Conservation (phyloP, 2,329 filamentous ascomycete genomes). For the Diplodia mutila region DNA sequence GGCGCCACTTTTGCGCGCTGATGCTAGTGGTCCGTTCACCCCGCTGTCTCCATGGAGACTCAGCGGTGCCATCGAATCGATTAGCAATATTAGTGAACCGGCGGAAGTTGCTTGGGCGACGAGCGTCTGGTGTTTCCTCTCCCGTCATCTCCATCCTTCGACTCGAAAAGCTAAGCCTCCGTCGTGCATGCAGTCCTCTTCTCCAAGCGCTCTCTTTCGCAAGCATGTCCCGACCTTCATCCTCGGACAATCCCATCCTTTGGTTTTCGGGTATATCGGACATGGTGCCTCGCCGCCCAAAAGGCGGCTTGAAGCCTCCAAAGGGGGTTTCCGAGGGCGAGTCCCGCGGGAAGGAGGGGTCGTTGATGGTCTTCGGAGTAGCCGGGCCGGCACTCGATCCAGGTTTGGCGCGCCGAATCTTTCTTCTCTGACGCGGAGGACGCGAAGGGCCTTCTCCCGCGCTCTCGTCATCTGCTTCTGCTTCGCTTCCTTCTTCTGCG, state of each 20-base stretch:
- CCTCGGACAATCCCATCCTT: slow-evolving; percentile 54
- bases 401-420: slow-evolving; percentile 62
- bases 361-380: slow-evolving; percentile 62
- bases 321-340: slow-evolving; percentile 39
- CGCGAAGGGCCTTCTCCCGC: slow-evolving; percentile 66
- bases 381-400: slow-evolving; percentile 67
- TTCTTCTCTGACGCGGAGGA: slow-evolving; percentile 61
- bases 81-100: slow-evolving; percentile 49
- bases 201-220: slow-evolving; percentile 51
- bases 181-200: slow-evolving; percentile 45
- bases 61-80: slow-evolving; percentile 39
- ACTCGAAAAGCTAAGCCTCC: slow-evolving; percentile 30
- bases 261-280: slow-evolving; percentile 52
- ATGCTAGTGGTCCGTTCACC: slow-evolving; percentile 52
- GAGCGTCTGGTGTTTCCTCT: slow-evolving; percentile 37
- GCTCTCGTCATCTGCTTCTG: slow-evolving; percentile 80
- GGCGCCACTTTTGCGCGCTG: slow-evolving; percentile 82
- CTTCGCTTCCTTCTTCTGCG: slow-evolving; percentile 70
- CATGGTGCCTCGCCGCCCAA: slow-evolving; percentile 57
- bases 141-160: slow-evolving; percentile 40
- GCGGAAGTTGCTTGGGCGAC: slow-evolving; percentile 51
- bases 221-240: slow-evolving; percentile 54
- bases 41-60: slow-evolving; percentile 49
- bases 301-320: slow-evolving; percentile 54
- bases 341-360: slow-evolving; percentile 50